Percentiles rank a stretch among this genome's conserved stretches.
Evolutionary conservation across 192 early-diverging fungal species (phyloP).

Genomic region (Entomortierella beljakovae): DNA sequence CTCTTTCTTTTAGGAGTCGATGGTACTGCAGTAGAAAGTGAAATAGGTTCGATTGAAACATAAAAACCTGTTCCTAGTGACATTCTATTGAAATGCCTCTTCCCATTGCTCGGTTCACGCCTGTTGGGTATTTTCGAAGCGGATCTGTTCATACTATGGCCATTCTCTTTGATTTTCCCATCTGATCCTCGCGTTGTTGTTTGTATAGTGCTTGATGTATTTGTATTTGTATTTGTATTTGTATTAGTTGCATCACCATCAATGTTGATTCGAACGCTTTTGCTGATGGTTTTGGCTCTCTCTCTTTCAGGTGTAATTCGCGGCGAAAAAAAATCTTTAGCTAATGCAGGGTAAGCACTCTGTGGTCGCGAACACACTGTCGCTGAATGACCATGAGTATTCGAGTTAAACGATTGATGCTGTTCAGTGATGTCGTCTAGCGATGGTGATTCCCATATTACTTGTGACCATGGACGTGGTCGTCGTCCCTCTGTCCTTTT

Average conservation of each 20-base stretch:
- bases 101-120: conserved; percentile 28
- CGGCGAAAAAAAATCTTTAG: conserved; percentile 27
- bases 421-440: conserved; percentile 6
- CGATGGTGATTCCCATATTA: conserved; percentile 43
- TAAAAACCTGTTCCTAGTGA: conserved; percentile 42
- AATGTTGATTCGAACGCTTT: conserved; percentile 37
- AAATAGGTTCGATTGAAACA: conserved; percentile 35
- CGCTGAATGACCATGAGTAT: neutral
- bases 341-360: conserved; percentile 14
- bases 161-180: neutral
- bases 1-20: conserved; percentile 15
- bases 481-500: neutral
- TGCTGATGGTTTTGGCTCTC: neutral
- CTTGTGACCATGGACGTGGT: conserved; percentile 45
- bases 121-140: neutral
- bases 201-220: neutral
- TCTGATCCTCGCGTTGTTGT: neutral
- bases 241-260: conserved; percentile 4
- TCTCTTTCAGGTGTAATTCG: conserved; percentile 3
- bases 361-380: conserved; percentile 1
- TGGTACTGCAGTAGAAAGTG: conserved; percentile 21
- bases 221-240: neutral
- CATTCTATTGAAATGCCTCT: conserved; percentile 17
- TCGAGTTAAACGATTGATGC: neutral
- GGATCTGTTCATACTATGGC: neutral